Conservation (phyloP, 495 filamentous ascomycete species). For the Lentithecium fluviatile region DNA sequence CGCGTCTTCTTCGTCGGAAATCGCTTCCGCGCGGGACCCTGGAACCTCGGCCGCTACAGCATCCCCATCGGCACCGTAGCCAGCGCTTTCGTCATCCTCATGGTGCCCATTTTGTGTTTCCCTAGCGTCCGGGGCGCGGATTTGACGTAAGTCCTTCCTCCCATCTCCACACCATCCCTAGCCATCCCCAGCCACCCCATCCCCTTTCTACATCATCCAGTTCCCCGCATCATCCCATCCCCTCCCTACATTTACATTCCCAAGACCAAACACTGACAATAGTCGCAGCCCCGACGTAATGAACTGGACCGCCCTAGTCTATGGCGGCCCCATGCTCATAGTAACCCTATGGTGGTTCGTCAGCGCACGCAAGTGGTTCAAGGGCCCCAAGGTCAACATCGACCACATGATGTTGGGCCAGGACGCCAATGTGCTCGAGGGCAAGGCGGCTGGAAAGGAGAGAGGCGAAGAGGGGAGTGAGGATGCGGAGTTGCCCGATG, state of each 20-base stretch:
- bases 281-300: constrained; percentile 45
- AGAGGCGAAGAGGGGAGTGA: constrained; percentile 17
- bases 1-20: constrained; percentile 71
- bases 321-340: constrained; percentile 57
- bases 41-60: constrained; percentile 67
- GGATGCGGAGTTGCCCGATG: constrained; percentile 18
- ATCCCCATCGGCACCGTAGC: constrained; percentile 61
- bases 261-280: neutral
- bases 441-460: constrained; percentile 10
- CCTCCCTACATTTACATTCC: neutral
- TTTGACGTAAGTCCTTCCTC: constrained; percentile 48
- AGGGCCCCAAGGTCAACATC: constrained; percentile 69
- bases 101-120: constrained; percentile 74
- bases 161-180: too few relatives aligned
- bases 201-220: too few relatives aligned
- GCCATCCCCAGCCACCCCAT: too few relatives aligned
- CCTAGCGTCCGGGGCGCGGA: constrained; percentile 59
- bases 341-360: constrained; percentile 69
- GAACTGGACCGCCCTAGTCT: constrained; percentile 79
- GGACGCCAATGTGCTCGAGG: constrained; percentile 36
- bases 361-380: constrained; percentile 69
- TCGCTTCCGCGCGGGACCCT: constrained; percentile 68
- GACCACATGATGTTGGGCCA: constrained; percentile 48
- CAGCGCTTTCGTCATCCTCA: constrained; percentile 63
- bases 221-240: neutral